Conservation (phyloP, 805 yeast genomes). For the Sporopachydermia quercuum region DNA sequence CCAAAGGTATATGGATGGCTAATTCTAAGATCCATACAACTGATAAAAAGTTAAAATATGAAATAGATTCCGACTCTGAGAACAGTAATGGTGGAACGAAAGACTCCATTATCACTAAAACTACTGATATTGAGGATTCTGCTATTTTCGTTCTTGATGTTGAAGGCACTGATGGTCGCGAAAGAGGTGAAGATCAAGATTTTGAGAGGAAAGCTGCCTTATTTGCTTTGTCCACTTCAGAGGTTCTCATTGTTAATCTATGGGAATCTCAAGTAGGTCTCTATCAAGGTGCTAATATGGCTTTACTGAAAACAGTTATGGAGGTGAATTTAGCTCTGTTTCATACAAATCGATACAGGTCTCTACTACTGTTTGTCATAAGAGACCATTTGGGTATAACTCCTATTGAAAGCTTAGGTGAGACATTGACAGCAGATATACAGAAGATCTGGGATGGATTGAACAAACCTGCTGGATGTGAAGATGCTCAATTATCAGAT, state of each 20-base stretch:
- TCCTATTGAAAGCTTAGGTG: constrained; percentile 55
- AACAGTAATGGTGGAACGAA: constrained; percentile 12
- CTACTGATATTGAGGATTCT: constrained; percentile 10
- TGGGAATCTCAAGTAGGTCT: constrained; percentile 97
- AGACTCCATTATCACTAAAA: constrained; percentile 4
- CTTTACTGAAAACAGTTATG: constrained; percentile 83
- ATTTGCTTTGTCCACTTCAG: constrained; percentile 86
- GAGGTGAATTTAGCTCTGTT: constrained; percentile 86
- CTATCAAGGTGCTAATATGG: constrained; percentile 97
- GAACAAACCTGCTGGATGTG: constrained; percentile 55
- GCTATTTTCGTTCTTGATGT: constrained; percentile 80
- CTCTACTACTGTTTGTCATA: constrained; percentile 69
- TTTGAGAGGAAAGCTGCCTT: constrained; percentile 93
- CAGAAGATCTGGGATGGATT: constrained; percentile 64
- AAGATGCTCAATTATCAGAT: constrained; percentile 42
- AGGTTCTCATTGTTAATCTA: constrained; percentile 76
- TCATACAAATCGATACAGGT: constrained; percentile 44
- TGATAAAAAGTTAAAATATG: constrained; percentile 5
- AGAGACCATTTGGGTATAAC: constrained; percentile 87
- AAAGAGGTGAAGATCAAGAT: constrained; percentile 96
- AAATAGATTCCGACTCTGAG: constrained; percentile 4
- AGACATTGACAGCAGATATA: constrained; percentile 58
- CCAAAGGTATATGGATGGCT: constrained; percentile 72
- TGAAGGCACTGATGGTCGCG: constrained; percentile 98
- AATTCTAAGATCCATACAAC: constrained; percentile 31